These are phyloP conservation scores for Mitragyna speciosa DNA, from an alignment of 257 asterid genomes.

Conservation along the genomic window DNA sequence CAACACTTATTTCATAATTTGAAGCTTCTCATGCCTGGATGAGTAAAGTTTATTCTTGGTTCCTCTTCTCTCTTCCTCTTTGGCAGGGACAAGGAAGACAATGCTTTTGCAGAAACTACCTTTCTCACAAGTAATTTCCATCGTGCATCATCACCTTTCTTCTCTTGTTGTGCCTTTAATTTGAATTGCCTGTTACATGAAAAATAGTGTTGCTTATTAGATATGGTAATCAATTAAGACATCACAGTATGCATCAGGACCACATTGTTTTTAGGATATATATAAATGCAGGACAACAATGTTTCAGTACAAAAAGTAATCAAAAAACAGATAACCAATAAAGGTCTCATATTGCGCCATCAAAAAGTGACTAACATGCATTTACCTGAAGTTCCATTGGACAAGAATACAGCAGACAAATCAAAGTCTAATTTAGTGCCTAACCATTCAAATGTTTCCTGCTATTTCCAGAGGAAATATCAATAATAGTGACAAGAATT, in stretches of 20 bases:
- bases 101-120: slow-evolving; percentile 61
- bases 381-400: not conserved
- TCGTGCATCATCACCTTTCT: slow-evolving; percentile 42
- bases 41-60: slow-evolving; percentile 29
- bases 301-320: not conserved
- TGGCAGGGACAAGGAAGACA: slow-evolving; percentile 58
- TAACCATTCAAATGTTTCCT: not conserved
- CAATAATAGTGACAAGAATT: not conserved
- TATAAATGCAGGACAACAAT: not conserved
- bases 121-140: slow-evolving; percentile 71
- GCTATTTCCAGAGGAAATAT: not conserved
- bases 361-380: not conserved
- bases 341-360: not conserved
- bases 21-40: slow-evolving; percentile 39
- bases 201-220: not conserved
- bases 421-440: not conserved
- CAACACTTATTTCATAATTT: slow-evolving; percentile 16
- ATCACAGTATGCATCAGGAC: not conserved
- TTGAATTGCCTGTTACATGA: slow-evolving; percentile 60
- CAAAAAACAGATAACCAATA: not conserved
- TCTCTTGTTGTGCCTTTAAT: slow-evolving; percentile 47
- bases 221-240: not conserved
- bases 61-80: slow-evolving; percentile 61
- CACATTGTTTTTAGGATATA: not conserved
- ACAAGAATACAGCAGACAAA: too few relatives aligned